Evolutionary conservation across 331 rosid species (phyloP).

Genomic region (Malus hybrid): DNA sequence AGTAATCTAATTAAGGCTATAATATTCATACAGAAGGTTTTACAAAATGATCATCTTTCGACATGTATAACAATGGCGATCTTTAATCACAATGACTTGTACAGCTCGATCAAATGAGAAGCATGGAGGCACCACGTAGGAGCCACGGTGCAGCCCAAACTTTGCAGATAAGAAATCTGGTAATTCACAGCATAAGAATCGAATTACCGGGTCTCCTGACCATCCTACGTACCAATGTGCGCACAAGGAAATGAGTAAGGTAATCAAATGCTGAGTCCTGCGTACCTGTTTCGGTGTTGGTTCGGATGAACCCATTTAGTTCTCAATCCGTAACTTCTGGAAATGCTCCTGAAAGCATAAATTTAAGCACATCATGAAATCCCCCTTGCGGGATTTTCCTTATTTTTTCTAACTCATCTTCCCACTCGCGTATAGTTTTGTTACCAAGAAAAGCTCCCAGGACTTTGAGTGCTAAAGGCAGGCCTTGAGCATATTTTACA

Average conservation of each 20-base stretch:
- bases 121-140: slow-evolving; percentile 90
- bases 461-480: too few relatives aligned
- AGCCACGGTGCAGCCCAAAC: slow-evolving; percentile 66
- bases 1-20: too few relatives aligned
- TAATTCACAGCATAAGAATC: not conserved
- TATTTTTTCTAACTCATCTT: too few relatives aligned
- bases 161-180: slow-evolving; percentile 81
- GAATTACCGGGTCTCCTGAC: not conserved
- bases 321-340: slow-evolving; percentile 63
- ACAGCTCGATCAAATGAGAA: slow-evolving; percentile 80
- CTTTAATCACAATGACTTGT: slow-evolving; percentile 55
- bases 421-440: too few relatives aligned
- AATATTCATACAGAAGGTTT: not conserved
- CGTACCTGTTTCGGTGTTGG: slow-evolving; percentile 80
- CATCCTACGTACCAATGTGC: not conserved
- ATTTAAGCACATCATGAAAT: too few relatives aligned
- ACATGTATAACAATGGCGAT: not conserved
- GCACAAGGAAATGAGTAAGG: not conserved
- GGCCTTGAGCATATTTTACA: too few relatives aligned
- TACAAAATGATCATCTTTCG: not conserved
- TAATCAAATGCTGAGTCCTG: too few relatives aligned
- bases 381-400: too few relatives aligned
- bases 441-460: too few relatives aligned
- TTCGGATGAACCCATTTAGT: slow-evolving; percentile 32
- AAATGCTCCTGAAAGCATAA: slow-evolving; percentile 64